Base-by-base conservation (phyloP, 352 stramenopile genomes). In the Globisporangium cylindrosporum region DNA sequence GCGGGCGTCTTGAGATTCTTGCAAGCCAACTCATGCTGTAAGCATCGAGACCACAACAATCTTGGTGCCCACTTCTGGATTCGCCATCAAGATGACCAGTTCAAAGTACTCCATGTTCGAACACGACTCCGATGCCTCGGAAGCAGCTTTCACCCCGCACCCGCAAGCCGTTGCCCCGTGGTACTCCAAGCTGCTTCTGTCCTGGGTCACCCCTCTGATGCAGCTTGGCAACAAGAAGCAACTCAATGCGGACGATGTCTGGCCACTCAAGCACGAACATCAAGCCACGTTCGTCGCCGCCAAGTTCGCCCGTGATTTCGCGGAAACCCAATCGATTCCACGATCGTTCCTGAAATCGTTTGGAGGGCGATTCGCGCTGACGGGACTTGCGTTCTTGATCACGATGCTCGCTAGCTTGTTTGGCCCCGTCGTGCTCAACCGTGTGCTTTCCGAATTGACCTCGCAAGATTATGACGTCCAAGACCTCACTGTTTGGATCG, bases 151-250 rank as follows among this genome's bases (percentile, higher is more conserved):
- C 49, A 7, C 49, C 7, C 14, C 9, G 49, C 51, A 58, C 25
- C 51, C 24, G 10, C 51, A 32, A 4, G 9, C 24, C n/a, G 12
- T 20, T 9, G 51, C 51, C 3, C 51, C 51, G 34, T 80, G 64
- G 27, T 59, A 70, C 8, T 89, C 82, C 22, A 72, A 71, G 12
- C 18, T 76, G 24, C 66, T 87, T 24, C 71, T 89, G 49, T 41
- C 64, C 22, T 91, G 83, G 83, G 80, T 81, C 54, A 70, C 72
- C 49, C 77, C 81, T 32, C 73, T 90, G 51, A 71, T 91, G 68
- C n/a, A 62, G 24, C 68, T 86, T 43, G 79, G 76, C 1, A 77
- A 83, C 59, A 61, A 66, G 15, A 84, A 83, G 36, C 79, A 88
- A 36, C 76, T 91, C n/a, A 59, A 81, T 43, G 62, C 61, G 8